phyloP scores from a whole-genome alignment of 768 basidiomycete genomes.

The Rhizopogon vinicolor region DNA sequence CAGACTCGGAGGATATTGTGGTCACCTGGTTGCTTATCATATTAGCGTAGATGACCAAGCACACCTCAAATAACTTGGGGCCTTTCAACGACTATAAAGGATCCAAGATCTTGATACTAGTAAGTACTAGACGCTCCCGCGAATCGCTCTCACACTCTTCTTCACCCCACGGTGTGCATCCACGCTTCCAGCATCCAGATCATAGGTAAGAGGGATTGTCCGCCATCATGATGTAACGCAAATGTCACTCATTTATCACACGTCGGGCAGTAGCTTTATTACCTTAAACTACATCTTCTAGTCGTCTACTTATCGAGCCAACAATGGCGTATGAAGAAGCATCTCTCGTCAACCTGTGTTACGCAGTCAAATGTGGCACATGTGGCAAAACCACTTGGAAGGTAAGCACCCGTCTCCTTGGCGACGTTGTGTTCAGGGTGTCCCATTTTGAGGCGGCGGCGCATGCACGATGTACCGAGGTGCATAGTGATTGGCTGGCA shows the following conservation, averaged over 20 bases:
- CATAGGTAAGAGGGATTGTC: not conserved
- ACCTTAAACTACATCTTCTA: conserved; percentile 25
- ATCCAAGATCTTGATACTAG: no score
- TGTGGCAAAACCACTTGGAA: conserved; percentile 73
- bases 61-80: no score
- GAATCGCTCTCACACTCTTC: conserved; percentile 2
- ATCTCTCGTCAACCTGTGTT: conserved; percentile 50
- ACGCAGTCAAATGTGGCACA: conserved; percentile 47
- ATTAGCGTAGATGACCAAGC: no score
- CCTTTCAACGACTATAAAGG: not conserved
- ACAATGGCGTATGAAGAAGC: conserved; percentile 18
- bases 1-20: no score
- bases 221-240: not conserved
- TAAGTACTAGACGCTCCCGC: not conserved
- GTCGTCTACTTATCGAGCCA: conserved; percentile 1
- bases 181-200: not conserved
- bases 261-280: conserved; percentile 21
- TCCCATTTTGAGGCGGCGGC: conserved; percentile 15
- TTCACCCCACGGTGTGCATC: not conserved
- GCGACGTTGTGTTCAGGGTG: conserved; percentile 14
- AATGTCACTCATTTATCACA: not conserved
- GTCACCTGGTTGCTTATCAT: no score
- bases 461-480: conserved; percentile 10
- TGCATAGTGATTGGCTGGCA: conserved; percentile 10
- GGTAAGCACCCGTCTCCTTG: conserved; percentile 39